phyloP scores from a whole-genome alignment of 257 asterid species.

The Capsicum pubescens region DNA sequence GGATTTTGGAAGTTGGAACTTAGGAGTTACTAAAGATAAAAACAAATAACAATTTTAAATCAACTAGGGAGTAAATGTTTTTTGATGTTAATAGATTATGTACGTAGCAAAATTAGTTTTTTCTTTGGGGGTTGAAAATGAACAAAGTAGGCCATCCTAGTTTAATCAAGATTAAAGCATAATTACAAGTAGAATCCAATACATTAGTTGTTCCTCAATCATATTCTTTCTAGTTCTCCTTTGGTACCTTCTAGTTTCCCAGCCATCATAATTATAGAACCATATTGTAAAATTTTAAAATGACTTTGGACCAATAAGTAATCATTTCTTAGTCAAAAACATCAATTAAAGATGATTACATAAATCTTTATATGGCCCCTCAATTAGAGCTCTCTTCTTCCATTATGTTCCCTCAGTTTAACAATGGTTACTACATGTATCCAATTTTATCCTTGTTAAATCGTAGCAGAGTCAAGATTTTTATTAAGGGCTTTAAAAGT shows the following conservation, averaged over 20 bases:
- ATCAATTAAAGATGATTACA: neutral
- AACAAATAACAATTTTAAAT: neutral
- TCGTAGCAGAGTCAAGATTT: too few relatives aligned
- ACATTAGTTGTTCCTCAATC: neutral
- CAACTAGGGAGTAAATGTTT: neutral
- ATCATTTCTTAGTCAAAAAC: neutral
- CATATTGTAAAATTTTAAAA: neutral
- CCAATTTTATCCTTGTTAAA: neutral
- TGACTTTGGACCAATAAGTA: neutral
- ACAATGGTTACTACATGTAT: neutral
- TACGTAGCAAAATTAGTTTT: neutral
- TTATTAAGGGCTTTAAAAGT: too few relatives aligned
- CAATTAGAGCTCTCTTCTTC: neutral
- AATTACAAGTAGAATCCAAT: slow-evolving; percentile 19
- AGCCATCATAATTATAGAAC: slow-evolving; percentile 12
- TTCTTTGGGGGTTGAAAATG: neutral
- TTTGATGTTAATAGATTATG: neutral
- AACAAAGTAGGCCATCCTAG: neutral
- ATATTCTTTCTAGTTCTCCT: neutral
- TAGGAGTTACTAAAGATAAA: neutral
- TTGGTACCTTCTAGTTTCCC: neutral
- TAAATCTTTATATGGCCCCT: neutral
- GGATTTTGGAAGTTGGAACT: neutral
- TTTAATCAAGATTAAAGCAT: neutral
- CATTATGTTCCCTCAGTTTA: neutral